Evolutionary conservation across 2,329 filamentous ascomycete genomes (phyloP), one percentile per base, ranked within the genome.

Genomic region (Thelonectria discophora): DNA sequence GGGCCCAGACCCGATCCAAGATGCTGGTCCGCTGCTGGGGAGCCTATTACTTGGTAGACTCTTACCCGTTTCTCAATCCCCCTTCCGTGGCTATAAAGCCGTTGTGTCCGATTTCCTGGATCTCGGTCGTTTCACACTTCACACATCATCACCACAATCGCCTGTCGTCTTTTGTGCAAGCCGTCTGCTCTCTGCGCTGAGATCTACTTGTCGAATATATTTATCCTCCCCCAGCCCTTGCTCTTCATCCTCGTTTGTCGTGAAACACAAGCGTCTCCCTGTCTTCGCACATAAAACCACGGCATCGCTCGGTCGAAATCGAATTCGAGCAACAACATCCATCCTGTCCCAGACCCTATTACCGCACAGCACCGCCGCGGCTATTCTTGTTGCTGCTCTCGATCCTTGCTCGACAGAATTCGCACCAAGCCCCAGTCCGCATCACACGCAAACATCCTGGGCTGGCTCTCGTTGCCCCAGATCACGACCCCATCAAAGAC

Each of bases 21-120:
- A 62, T 47, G 56, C 62, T 66, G 64, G 62, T 24, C 24, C 24
- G 24, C 4, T 24, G 24, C 7, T 24, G 24, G 24, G 24, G 24
- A 24, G 7, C 7, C 24, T 24, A 24, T 7, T 24, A 24, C 24
- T 24, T 7, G 24, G 24, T 24, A 57, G 62, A 59, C 66, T 55
- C 58, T 43, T 54, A 51, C 67, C 61, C 58, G 50, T 45, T 60
- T 55, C 34, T 43, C 42, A 47, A 52, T n/a, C 13, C 40, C 30
- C 24, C 48, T 47, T 60, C 18, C 48, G 55, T 67, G 60, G 65
- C 63, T 70, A 70, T 70, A 70, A 71, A 71, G 68, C 65, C 69
- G 68, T 69, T 68, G 64, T 56, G 66, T 68, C 68, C 68, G 55
- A 60, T 60, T 55, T 69, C 58, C 61, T 70, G 68, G 66, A 43